These are phyloP conservation scores for Aspergillus oerlinghausenensis DNA, from an alignment of 2,329 filamentous ascomycete species.

Conservation along the genomic window DNA sequence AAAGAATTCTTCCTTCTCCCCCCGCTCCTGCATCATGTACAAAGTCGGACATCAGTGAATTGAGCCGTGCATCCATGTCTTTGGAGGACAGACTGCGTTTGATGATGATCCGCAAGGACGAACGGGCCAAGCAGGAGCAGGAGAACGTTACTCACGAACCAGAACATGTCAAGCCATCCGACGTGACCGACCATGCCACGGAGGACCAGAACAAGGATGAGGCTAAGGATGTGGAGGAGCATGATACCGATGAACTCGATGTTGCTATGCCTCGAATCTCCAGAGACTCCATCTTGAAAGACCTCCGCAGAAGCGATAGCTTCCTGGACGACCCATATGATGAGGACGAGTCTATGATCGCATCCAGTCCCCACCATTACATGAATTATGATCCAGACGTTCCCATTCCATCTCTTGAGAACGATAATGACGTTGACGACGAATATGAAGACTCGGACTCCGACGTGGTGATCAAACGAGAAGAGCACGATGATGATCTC, in stretches of 20 bases:
- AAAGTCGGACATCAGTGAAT: constrained; percentile 73
- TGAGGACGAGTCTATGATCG: constrained; percentile 59
- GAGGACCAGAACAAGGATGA: background rate
- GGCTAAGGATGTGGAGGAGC: constrained; percentile 22
- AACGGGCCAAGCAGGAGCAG: constrained; percentile 32
- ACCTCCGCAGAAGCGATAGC: constrained; percentile 66
- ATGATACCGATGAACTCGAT: constrained; percentile 52
- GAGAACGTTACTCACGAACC: constrained; percentile 16
- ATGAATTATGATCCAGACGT: constrained; percentile 77
- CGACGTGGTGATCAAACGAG: constrained; percentile 60
- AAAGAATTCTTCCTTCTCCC: constrained; percentile 67
- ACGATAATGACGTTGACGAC: constrained; percentile 60
- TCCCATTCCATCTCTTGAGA: constrained; percentile 82
- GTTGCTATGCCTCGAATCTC: constrained; percentile 72
- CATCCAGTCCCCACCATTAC: constrained; percentile 55
- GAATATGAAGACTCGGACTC: constrained; percentile 46
- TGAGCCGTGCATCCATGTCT: constrained; percentile 71
- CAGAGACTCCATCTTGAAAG: constrained; percentile 85
- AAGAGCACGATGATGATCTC: constrained; percentile 55
- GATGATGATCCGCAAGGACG: constrained; percentile 76
- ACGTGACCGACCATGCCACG: background rate
- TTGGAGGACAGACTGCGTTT: constrained; percentile 80
- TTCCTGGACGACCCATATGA: constrained; percentile 60
- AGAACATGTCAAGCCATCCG: constrained; percentile 35
- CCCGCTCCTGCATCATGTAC: constrained; percentile 62